Conservation (phyloP, 192 early-diverging fungal genomes). For the Chytriomyces sp. region DNA sequence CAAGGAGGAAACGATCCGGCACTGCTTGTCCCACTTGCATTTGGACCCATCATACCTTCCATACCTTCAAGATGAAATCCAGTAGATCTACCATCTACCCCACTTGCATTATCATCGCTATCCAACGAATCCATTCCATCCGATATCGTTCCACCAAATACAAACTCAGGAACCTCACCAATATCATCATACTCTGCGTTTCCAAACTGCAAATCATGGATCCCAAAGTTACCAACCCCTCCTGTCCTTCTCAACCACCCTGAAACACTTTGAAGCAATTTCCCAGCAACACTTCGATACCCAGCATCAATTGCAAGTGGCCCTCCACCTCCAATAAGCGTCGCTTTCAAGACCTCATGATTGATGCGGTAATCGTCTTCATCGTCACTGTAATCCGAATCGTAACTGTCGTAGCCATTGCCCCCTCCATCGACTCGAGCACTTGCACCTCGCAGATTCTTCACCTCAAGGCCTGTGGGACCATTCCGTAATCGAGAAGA, state of each 20-base stretch:
- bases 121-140: not conserved
- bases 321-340: not conserved
- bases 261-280: not conserved
- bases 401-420: conserved; percentile 16
- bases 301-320: not conserved
- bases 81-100: not conserved
- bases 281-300: not conserved
- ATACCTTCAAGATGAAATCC: not conserved
- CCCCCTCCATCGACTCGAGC: not conserved
- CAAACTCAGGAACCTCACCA: not conserved
- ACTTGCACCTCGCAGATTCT: too few relatives aligned
- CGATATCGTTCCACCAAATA: not conserved
- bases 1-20: not conserved
- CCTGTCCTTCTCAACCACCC: not conserved
- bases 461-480: not conserved
- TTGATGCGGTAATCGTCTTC: conserved; percentile 29
- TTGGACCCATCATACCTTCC: not conserved
- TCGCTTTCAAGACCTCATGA: not conserved
- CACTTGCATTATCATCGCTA: conserved; percentile 6
- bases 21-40: not conserved
- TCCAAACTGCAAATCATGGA: not conserved
- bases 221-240: not conserved
- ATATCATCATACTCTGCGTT: not conserved
- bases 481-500: not conserved
- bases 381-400: conserved; percentile 37